Evolutionary conservation across 192 early-diverging fungal species (phyloP).

Genomic region (Coemansia sp.): DNA sequence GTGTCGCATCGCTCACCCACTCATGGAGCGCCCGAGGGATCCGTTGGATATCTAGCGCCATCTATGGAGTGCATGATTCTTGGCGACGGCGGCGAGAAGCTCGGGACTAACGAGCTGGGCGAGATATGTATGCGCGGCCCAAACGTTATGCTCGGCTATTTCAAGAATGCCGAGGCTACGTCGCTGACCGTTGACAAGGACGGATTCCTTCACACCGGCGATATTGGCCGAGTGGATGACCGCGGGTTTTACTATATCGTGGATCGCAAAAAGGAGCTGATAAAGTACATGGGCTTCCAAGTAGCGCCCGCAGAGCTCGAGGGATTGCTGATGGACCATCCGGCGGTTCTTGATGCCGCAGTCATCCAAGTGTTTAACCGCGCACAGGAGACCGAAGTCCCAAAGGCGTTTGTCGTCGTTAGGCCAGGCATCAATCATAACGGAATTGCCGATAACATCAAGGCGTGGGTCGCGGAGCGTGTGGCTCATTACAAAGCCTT

Average conservation of each 20-base stretch:
- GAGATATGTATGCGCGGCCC: constrained; percentile 88
- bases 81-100: constrained; percentile 68
- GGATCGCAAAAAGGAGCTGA: constrained; percentile 89
- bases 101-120: constrained; percentile 66
- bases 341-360: constrained; percentile 66
- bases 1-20: constrained; percentile 25
- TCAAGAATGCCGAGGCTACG: constrained; percentile 80
- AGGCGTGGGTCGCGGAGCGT: constrained; percentile 61
- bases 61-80: constrained; percentile 76
- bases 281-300: constrained; percentile 90
- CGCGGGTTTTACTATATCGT: constrained; percentile 65
- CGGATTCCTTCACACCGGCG: constrained; percentile 84
- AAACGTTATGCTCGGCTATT: constrained; percentile 88
- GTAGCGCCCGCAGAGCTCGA: constrained; percentile 92
- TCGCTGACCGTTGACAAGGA: constrained; percentile 68
- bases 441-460: constrained; percentile 36
- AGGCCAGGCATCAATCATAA: constrained; percentile 40
- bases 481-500: constrained; percentile 79
- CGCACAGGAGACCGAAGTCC: constrained; percentile 68
- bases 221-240: constrained; percentile 72
- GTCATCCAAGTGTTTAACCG: constrained; percentile 67
- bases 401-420: constrained; percentile 80
- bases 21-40: constrained; percentile 40
- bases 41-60: constrained; percentile 72
- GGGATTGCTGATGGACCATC: constrained; percentile 69